Percentiles rank a stretch among this genome's conserved stretches.
phyloP scores from a whole-genome alignment of 305 asterid species.

The Solanum aculeatissimum region DNA sequence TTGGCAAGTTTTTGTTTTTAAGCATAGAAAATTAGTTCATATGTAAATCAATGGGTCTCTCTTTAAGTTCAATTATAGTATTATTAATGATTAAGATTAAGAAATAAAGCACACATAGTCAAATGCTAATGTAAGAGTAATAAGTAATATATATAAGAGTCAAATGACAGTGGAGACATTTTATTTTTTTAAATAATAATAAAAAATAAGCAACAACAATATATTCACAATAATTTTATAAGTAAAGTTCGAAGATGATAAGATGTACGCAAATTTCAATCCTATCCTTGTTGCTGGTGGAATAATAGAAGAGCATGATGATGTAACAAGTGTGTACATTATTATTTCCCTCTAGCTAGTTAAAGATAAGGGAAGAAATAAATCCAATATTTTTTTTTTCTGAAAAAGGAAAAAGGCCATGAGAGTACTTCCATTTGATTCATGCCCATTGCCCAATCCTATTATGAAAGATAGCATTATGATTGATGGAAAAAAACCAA shows the following conservation, averaged over 20 bases:
- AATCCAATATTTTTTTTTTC: neutral
- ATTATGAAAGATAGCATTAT: neutral
- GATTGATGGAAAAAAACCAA: neutral
- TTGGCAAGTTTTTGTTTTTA: neutral
- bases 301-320: neutral
- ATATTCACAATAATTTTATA: neutral
- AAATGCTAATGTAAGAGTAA: neutral
- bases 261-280: neutral
- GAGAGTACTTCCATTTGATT: neutral
- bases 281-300: neutral
- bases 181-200: neutral
- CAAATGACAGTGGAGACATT: neutral
- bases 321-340: neutral
- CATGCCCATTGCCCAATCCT: neutral
- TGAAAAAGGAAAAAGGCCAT: neutral
- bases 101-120: neutral
- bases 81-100: neutral
- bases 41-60: neutral
- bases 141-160: neutral
- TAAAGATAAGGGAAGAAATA: too few species aligned
- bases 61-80: neutral
- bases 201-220: neutral
- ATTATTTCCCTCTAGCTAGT: neutral
- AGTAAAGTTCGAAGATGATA: neutral
- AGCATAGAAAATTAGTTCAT: neutral